Conservation (phyloP, 2,329 filamentous ascomycete species). For the Talaromyces atroroseus region DNA sequence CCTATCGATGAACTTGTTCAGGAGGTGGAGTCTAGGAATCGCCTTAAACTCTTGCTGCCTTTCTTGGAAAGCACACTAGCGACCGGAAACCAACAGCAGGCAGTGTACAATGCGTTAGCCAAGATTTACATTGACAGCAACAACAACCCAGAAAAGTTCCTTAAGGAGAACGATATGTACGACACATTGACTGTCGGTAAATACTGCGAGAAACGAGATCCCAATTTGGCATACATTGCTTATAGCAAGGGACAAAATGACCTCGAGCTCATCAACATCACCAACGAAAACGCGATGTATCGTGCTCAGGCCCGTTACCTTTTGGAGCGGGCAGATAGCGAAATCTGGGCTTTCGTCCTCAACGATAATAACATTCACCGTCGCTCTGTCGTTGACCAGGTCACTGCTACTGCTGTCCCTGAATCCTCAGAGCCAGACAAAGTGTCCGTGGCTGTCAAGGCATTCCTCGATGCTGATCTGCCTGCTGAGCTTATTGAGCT, state of each 20-base stretch:
- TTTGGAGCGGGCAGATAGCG: constrained; percentile 78
- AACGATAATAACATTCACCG: constrained; percentile 95
- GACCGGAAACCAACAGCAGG: constrained; percentile 89
- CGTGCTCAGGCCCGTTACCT: constrained; percentile 94
- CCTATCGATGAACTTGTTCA: constrained; percentile 90
- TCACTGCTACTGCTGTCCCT: constrained; percentile 89
- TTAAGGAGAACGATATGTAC: constrained; percentile 96
- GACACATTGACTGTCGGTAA: constrained; percentile 89
- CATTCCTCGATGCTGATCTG: constrained; percentile 85
- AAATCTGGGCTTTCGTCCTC: constrained; percentile 92
- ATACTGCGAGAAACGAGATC: constrained; percentile 98
- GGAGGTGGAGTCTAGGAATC: constrained; percentile 93
- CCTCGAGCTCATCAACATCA: constrained; percentile 92
- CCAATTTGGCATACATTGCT: constrained; percentile 88
- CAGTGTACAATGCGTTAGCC: constrained; percentile 91
- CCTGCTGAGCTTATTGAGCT: constrained; percentile 94
- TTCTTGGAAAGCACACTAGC: constrained; percentile 92
- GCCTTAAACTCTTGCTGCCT: constrained; percentile 87
- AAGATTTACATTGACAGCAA: constrained; percentile 99
- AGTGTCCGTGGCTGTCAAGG: constrained; percentile 88
- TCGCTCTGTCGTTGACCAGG: constrained; percentile 89
- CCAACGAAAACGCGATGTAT: constrained; percentile 99
- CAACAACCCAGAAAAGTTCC: constrained; percentile 94
- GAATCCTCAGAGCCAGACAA: constrained; percentile 90
- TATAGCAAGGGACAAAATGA: constrained; percentile 98